Evolutionary conservation across 768 basidiomycete species (phyloP).

Genomic region (Amanita thiersii): DNA sequence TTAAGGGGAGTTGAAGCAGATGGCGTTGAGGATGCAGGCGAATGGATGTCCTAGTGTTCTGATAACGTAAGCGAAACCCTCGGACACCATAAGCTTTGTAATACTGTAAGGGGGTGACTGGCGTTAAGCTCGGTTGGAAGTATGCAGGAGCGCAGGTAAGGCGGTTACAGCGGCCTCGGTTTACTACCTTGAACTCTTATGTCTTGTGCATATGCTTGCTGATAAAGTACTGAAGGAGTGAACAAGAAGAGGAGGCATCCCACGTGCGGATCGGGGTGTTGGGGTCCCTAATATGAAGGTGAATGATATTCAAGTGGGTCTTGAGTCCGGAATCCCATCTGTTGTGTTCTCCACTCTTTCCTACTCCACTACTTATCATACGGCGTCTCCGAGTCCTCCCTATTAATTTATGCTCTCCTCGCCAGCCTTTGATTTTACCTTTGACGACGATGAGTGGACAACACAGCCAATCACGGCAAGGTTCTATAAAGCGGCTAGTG

Average conservation of each 20-base stretch:
- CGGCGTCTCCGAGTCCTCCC: no score
- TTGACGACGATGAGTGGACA: slow-evolving; percentile 70
- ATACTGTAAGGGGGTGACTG: no score
- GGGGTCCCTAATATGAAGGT: slow-evolving; percentile 3
- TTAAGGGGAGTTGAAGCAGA: slow-evolving; percentile 42
- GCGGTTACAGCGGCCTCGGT: no score
- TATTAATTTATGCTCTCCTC: slow-evolving; percentile 50
- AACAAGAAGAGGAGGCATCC: not conserved
- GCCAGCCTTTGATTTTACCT: slow-evolving; percentile 49
- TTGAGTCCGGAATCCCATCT: not conserved
- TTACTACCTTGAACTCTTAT: no score
- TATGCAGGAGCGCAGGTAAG: no score
- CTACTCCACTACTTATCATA: no score
- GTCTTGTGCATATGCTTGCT: no score
- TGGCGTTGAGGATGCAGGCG: slow-evolving; percentile 27
- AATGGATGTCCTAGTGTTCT: slow-evolving; percentile 10
- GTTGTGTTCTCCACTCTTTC: not conserved
- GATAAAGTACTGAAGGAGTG: not conserved
- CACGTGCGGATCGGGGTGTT: slow-evolving; percentile 9
- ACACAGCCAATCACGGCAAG: slow-evolving; percentile 36
- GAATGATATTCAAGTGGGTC: not conserved
- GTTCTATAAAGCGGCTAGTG: slow-evolving; percentile 56
- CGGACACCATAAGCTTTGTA: no score
- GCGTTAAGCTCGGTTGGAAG: no score
- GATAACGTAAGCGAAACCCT: slow-evolving; percentile 22